These are phyloP conservation scores for Miscanthus sacchariflorus DNA, from an alignment of 202 grass and related monocot species.

Conservation along the genomic window DNA sequence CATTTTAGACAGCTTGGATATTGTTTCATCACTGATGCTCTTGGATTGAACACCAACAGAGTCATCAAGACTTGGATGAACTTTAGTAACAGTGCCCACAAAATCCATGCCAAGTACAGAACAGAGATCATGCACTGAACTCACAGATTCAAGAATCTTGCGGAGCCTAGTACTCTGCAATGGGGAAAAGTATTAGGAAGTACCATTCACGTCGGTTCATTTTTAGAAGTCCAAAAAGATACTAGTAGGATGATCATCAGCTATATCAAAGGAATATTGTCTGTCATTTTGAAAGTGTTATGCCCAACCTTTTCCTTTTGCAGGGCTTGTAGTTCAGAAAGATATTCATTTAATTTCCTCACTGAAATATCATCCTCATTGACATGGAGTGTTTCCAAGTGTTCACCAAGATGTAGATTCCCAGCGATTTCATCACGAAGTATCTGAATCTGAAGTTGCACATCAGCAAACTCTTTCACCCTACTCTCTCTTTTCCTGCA, in stretches of 20 bases:
- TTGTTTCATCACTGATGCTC: slow-evolving; percentile 87
- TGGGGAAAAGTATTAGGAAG: slow-evolving; percentile 8
- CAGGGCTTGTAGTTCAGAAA: slow-evolving; percentile 83
- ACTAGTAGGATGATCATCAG: slow-evolving; percentile 28
- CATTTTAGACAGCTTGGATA: slow-evolving; percentile 81
- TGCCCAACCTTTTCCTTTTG: slow-evolving; percentile 88
- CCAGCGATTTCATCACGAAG: slow-evolving; percentile 81
- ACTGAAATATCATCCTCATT: slow-evolving; percentile 85
- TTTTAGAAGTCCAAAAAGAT: slow-evolving; percentile 13
- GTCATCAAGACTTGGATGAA: slow-evolving; percentile 85
- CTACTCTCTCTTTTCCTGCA: slow-evolving; percentile 77
- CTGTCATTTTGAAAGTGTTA: not conserved
- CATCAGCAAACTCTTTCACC: slow-evolving; percentile 76
- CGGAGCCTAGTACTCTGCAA: slow-evolving; percentile 84
- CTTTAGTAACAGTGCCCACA: slow-evolving; percentile 74
- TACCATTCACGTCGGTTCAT: not conserved
- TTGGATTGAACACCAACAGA: slow-evolving; percentile 72
- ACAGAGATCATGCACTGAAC: slow-evolving; percentile 92
- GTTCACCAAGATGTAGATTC: slow-evolving; percentile 53
- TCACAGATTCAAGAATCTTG: slow-evolving; percentile 86
- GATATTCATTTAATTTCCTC: slow-evolving; percentile 78
- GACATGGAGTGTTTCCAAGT: slow-evolving; percentile 53
- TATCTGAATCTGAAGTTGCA: slow-evolving; percentile 75
- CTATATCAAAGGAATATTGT: slow-evolving; percentile 19
- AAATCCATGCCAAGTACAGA: slow-evolving; percentile 86